Conservation (phyloP, 1,284 basidiomycete species). For the Melampsora americana region DNA sequence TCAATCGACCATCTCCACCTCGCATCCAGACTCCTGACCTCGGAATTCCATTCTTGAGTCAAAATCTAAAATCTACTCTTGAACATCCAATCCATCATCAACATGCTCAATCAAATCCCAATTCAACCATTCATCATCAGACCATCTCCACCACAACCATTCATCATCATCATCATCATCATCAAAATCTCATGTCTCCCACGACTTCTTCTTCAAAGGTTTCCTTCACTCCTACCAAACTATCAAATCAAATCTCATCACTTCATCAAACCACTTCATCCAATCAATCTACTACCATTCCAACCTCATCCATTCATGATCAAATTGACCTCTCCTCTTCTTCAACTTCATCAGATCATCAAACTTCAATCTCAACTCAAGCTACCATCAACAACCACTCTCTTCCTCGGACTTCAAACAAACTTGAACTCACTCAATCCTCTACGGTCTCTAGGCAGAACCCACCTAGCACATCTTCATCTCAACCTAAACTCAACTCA, state of each 20-base stretch:
- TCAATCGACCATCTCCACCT: slow-evolving; percentile 1
- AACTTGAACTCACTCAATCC: slow-evolving; percentile 4
- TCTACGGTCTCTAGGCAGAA: background rate
- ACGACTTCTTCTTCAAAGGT: background rate
- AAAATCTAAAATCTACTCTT: background rate
- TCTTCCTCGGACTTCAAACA: background rate
- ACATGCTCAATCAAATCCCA: background rate
- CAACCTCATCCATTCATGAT: background rate
- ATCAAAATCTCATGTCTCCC: background rate
- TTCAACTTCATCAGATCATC: background rate
- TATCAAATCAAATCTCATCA: slow-evolving; percentile 3
- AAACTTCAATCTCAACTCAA: background rate
- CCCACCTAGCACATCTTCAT: background rate
- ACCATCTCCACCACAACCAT: too few relatives aligned
- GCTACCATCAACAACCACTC: background rate
- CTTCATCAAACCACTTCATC: background rate
- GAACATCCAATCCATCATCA: background rate
- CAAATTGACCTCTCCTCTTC: background rate
- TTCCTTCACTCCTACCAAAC: background rate
- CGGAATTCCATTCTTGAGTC: slow-evolving; percentile 1
- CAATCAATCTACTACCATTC: background rate
- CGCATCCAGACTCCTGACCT: slow-evolving; percentile 18
- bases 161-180: slow-evolving; percentile 7
- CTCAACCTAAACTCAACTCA: slow-evolving; percentile 5
- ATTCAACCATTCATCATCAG: slow-evolving; percentile 7